Evolutionary conservation across 2,329 filamentous ascomycete species (phyloP), one percentile per base, ranked within the genome.

Genomic region (Diaporthe batatas): DNA sequence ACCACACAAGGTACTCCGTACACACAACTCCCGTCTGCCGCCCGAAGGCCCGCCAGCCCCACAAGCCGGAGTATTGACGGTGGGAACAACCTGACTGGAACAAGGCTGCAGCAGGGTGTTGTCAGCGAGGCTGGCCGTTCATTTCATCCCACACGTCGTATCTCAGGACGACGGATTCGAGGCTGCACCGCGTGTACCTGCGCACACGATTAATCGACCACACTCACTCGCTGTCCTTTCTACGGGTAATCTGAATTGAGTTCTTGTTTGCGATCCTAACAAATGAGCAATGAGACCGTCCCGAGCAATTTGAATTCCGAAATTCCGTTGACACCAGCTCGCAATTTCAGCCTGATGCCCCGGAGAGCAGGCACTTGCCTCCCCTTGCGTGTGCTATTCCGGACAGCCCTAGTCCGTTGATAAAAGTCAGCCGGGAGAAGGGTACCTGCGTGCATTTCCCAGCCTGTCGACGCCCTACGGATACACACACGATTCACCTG

Each of bases 111-210:
- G 47, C 32, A 53, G 7, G 36, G 18, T 8, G 21, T 11, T 67
- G 47, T 67, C 62, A 67, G 62, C 62, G n/a, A 67, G 62, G 62
- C 62, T 67, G 62, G 32, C 44, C 21, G 2, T 67, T 34, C 8
- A 5, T 11, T 7, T 21, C 8, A 53, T 12, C 21, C 10, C 47
- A 32, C 8, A 8, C n/a, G 11, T 53, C 16, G 18, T 12, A 53
- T 21, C 47, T 7, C 29, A 14, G 11, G 11, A 51, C 21, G 47
- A 53, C 14, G 32, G 23, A 6, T 36, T 51, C 12, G 11, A 23
- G 25, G 32, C n/a, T 36, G 62, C 47, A 5, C 29, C 32, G 25
- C 32, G 10, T 18, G 6, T 2, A 47, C 32, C 32, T 29, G 2
- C 29, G 29, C 29, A 29, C 29, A 29, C 29, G 29, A 29, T 29